Evolutionary conservation across 495 filamentous ascomycete species (phyloP).

Genomic region (Endocarpon pusillum): DNA sequence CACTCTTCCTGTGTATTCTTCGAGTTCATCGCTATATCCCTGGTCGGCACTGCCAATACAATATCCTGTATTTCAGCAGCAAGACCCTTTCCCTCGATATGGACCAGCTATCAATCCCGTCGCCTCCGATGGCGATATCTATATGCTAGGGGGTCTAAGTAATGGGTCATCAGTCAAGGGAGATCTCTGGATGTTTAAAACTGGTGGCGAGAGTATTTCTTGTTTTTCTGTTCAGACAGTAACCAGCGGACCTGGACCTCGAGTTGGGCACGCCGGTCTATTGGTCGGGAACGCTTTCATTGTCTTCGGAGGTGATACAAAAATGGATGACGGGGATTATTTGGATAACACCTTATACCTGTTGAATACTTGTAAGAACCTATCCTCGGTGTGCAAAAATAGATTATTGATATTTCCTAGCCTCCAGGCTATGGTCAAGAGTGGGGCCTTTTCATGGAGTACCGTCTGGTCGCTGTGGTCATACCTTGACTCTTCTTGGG

Average conservation of each 20-base stretch:
- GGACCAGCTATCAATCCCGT: slow-evolving; percentile 88
- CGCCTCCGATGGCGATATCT: slow-evolving; percentile 88
- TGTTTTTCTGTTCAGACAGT: slow-evolving; percentile 87
- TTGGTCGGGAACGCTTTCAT: slow-evolving; percentile 98
- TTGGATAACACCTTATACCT: slow-evolving; percentile 93
- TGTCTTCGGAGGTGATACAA: slow-evolving; percentile 96
- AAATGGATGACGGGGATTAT: slow-evolving; percentile 78
- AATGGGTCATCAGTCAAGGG: slow-evolving; percentile 90
- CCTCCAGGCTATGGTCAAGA: slow-evolving; percentile 93
- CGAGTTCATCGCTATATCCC: slow-evolving; percentile 59
- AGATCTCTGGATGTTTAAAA: slow-evolving; percentile 95
- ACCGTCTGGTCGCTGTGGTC: slow-evolving; percentile 84
- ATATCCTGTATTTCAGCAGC: slow-evolving; percentile 60
- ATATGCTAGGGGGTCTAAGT: slow-evolving; percentile 93
- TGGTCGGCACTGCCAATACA: slow-evolving; percentile 86
- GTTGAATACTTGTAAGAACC: slow-evolving; percentile 80
- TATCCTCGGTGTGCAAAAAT: not conserved
- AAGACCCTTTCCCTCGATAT: slow-evolving; percentile 90
- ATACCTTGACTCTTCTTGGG: slow-evolving; percentile 87
- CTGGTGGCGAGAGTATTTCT: slow-evolving; percentile 57
- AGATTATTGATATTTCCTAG: slow-evolving; percentile 24
- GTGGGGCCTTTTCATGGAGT: slow-evolving; percentile 68
- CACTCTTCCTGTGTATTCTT: too few species aligned
- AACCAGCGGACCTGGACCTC: slow-evolving; percentile 81
- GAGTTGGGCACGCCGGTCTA: slow-evolving; percentile 88